Conservation (phyloP, 768 basidiomycete species). For the Trametopsis cervina region DNA sequence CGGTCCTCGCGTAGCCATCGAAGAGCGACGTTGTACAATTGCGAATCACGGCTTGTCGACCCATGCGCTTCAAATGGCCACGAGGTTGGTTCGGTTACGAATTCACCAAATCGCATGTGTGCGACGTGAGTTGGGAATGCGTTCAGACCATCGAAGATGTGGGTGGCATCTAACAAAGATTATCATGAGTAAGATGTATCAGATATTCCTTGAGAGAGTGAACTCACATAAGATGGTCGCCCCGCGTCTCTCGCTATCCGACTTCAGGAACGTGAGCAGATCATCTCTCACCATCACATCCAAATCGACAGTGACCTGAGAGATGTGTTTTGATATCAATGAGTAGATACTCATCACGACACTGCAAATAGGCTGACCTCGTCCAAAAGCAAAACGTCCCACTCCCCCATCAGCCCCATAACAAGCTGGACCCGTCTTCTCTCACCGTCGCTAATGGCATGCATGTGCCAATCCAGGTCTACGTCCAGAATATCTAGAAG, state of each 20-base stretch:
- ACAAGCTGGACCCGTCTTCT: constrained; percentile 89
- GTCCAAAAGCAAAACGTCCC: constrained; percentile 90
- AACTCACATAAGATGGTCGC: constrained; percentile 83
- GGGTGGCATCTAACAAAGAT: constrained; percentile 70
- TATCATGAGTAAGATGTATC: not conserved
- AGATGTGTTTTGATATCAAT: not conserved
- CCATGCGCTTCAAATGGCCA: constrained; percentile 52
- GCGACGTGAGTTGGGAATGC: constrained; percentile 91
- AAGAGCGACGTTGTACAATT: constrained; percentile 69
- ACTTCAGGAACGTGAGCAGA: constrained; percentile 79
- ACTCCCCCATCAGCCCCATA: constrained; percentile 92
- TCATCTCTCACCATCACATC: constrained; percentile 93
- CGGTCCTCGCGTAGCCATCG: constrained; percentile 87
- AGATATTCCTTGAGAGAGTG: not conserved
- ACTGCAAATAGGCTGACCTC: constrained; percentile 49
- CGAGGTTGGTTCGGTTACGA: constrained; percentile 56
- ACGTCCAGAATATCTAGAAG: constrained; percentile 91
- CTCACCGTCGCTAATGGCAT: constrained; percentile 94
- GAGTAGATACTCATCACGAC: not conserved
- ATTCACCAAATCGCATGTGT: constrained; percentile 82
- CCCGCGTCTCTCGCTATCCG: constrained; percentile 70
- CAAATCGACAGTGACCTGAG: constrained; percentile 90
- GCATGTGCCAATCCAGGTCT: constrained; percentile 96
- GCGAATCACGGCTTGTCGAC: constrained; percentile 20
- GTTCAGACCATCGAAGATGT: constrained; percentile 91